Evolutionary conservation across 2,329 filamentous ascomycete genomes (phyloP), one percentile per base, ranked within the genome.

Genomic region (Talaromyces amestolkiae): DNA sequence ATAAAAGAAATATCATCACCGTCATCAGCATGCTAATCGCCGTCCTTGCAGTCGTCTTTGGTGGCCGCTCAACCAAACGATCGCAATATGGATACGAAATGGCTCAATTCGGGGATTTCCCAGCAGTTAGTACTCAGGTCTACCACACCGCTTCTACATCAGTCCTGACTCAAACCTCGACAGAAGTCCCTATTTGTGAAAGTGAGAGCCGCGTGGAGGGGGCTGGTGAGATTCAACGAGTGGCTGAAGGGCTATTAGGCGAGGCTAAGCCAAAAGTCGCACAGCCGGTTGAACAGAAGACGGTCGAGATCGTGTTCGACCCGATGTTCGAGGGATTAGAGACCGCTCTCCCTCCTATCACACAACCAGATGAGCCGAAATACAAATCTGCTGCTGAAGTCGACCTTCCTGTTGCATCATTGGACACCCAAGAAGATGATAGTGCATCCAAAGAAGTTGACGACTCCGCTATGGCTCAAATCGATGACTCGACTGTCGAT

Each of bases 1-100:
- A 88, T 68, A 78, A 78, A 54, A 79, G 82, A 43, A 88, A 87
- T 69, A 58, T 66, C 17, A 51, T 66, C 9, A 66, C 64, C 35
- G 74, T 86, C 11, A 75, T 80, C 19, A 81, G 87, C 39, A 73
- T 79, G 9, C 66, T 83, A 4, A 74, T 87, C 3, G 78, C 77
- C 51, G 65, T 78, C 15, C 66, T 83, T 1, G 54, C 59, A 41
- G 45, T 66, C n/a, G 8, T 54, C 15, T 66, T 63, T 15, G 47
- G 53, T 33, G 54, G 53, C 22, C 61, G 61, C n/a, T 8, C n/a
- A 13, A 27, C 33, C 13, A 63, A 31, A 35, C 35, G 54, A 33
- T 37, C 60, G 6, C 43, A 22, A 17, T 41, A 49, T 43, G 47
- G 33, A 33, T 59, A 61, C 54, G 59, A 66, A 17, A 15, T 58